phyloP scores from a whole-genome alignment of 257 asterid species.

The Solanum raphanifolium region DNA sequence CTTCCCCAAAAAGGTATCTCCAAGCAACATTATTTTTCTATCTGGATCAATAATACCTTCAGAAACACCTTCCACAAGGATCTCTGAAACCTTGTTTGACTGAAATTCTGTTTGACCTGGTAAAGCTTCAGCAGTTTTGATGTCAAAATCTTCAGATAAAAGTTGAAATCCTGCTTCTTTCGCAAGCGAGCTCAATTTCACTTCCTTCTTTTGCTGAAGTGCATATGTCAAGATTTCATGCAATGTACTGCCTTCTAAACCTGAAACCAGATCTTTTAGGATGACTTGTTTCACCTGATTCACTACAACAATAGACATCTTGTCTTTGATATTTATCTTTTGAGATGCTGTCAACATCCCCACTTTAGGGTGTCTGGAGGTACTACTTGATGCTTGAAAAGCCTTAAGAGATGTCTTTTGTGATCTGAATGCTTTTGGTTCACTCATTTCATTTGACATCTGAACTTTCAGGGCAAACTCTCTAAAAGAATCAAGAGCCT shows the following conservation, averaged over 20 bases:
- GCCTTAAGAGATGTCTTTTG: slow-evolving; percentile 18
- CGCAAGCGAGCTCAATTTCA: slow-evolving; percentile 69
- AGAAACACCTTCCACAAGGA: slow-evolving; percentile 14
- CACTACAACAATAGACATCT: slow-evolving; percentile 52
- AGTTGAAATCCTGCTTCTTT: slow-evolving; percentile 92
- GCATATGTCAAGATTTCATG: slow-evolving; percentile 65
- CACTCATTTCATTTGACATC: slow-evolving; percentile 24
- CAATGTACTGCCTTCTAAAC: slow-evolving; percentile 65
- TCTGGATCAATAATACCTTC: slow-evolving; percentile 19
- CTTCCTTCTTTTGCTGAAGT: slow-evolving; percentile 52
- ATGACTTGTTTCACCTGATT: slow-evolving; percentile 63
- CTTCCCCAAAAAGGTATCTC: not conserved
- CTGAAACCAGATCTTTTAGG: slow-evolving; percentile 46
- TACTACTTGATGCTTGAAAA: slow-evolving; percentile 23
- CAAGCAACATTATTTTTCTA: not conserved
- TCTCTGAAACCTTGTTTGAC: slow-evolving; percentile 29
- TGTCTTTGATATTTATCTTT: slow-evolving; percentile 39
- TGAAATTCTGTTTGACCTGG: slow-evolving; percentile 31
- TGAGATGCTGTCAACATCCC: slow-evolving; percentile 36
- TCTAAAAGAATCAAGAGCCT: slow-evolving; percentile 65
- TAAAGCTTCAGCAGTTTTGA: slow-evolving; percentile 39
- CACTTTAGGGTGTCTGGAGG: slow-evolving; percentile 32
- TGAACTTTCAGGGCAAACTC: slow-evolving; percentile 48
- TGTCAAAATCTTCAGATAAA: slow-evolving; percentile 61
- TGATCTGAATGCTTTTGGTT: slow-evolving; percentile 21